phyloP scores from a whole-genome alignment of 768 basidiomycete genomes.

The Mycena galopus region DNA sequence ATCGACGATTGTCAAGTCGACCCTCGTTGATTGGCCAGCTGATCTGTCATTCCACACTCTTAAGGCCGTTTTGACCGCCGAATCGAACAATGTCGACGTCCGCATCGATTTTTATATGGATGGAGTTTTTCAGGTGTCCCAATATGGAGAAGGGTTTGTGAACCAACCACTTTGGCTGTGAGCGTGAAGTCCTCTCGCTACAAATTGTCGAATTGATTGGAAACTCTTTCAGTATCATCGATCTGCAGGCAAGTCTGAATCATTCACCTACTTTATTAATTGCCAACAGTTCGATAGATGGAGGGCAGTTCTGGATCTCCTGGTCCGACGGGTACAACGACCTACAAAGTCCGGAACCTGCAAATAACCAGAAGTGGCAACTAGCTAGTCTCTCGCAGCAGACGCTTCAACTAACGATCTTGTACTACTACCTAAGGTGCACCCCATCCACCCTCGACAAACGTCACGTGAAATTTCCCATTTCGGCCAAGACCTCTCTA shows the following conservation, averaged over 20 bases:
- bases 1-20: conserved; percentile 54
- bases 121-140: conserved; percentile 50
- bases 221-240: conserved; percentile 51
- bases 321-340: conserved; percentile 56
- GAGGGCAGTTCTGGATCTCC: conserved; percentile 61
- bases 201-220: neutral
- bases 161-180: conserved; percentile 58
- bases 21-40: conserved; percentile 56
- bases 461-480: too few species aligned
- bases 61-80: conserved; percentile 56
- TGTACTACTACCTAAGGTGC: too few species aligned
- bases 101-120: conserved; percentile 59
- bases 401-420: too few species aligned
- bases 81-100: conserved; percentile 53
- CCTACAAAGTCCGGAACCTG: conserved; percentile 58
- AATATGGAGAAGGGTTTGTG: conserved; percentile 56
- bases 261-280: neutral
- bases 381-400: too few species aligned
- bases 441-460: too few species aligned
- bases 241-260: conserved; percentile 50
- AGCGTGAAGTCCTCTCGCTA: conserved; percentile 32
- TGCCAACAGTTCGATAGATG: conserved; percentile 47
- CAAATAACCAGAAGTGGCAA: conserved; percentile 53
- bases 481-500: too few species aligned
- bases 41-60: conserved; percentile 59